Conservation (phyloP, 2,329 filamentous ascomycete species). For the Clarireedia monteithiana region DNA sequence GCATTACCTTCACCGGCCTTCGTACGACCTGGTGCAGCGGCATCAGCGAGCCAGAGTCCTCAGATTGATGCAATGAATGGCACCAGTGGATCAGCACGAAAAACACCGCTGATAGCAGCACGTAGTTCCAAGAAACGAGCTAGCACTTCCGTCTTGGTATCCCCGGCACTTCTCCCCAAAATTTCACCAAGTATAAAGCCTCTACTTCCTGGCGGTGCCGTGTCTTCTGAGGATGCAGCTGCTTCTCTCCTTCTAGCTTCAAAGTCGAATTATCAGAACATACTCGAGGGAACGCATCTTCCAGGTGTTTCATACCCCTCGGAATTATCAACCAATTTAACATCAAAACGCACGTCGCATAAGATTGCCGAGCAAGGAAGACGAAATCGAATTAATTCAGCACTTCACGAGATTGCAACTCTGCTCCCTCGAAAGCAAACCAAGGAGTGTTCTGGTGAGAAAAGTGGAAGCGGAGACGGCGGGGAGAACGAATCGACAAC, state of each 20-base stretch:
- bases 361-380: slow-evolving; percentile 97
- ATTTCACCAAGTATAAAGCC: slow-evolving; percentile 96
- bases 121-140: slow-evolving; percentile 60
- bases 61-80: slow-evolving; percentile 44
- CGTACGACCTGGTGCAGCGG: slow-evolving; percentile 29
- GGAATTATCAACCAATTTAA: slow-evolving; percentile 85
- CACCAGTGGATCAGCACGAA: slow-evolving; percentile 36
- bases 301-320: slow-evolving; percentile 87
- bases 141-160: slow-evolving; percentile 69
- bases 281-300: slow-evolving; percentile 84
- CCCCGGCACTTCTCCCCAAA: slow-evolving; percentile 76
- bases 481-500: slow-evolving; percentile 40
- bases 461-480: slow-evolving; percentile 35
- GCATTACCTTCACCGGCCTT: slow-evolving; percentile 39
- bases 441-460: slow-evolving; percentile 32
- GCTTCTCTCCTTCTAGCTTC: slow-evolving; percentile 73
- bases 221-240: slow-evolving; percentile 44
- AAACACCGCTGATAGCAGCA: slow-evolving; percentile 45
- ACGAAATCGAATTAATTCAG: slow-evolving; percentile 89
- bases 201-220: slow-evolving; percentile 56
- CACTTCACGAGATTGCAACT: slow-evolving; percentile 82
- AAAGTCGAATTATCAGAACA: slow-evolving; percentile 98
- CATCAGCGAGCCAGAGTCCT: slow-evolving; percentile 43
- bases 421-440: slow-evolving; percentile 59
- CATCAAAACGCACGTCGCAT: slow-evolving; percentile 93